Percentiles rank a stretch among this genome's conserved stretches.
These are phyloP conservation scores for Nemania sp. DNA, from an alignment of 2,329 filamentous ascomycete species.

Conservation along the genomic window DNA sequence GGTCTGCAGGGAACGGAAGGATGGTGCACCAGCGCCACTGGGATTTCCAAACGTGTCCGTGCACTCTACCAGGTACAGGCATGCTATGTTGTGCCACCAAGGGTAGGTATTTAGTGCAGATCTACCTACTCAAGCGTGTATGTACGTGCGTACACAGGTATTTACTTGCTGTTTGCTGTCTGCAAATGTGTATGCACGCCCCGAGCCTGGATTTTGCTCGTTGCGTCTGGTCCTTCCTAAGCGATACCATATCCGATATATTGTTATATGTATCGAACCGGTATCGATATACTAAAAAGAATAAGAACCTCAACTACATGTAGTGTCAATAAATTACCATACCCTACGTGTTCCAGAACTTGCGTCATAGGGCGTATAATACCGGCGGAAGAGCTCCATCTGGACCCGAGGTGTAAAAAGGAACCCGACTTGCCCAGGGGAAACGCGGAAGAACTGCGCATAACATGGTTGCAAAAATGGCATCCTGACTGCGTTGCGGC, in stretches of 20 bases:
- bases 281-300: background rate
- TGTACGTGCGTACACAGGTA: background rate
- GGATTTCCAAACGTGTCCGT: conserved; percentile 11
- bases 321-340: conserved; percentile 15
- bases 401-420: conserved; percentile 21
- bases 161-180: background rate
- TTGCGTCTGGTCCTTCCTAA: too few relatives aligned
- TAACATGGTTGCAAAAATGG: conserved; percentile 8
- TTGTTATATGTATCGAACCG: too few relatives aligned
- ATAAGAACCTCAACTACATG: conserved; percentile 2
- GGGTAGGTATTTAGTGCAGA: conserved; percentile 1
- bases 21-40: conserved; percentile 21
- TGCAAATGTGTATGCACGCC: background rate
- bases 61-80: conserved; percentile 6
- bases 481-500: conserved; percentile 15
- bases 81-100: background rate
- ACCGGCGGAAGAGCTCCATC: conserved; percentile 28
- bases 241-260: too few relatives aligned
- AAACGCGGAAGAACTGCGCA: conserved; percentile 33
- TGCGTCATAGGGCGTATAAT: conserved; percentile 24
- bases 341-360: conserved; percentile 8
- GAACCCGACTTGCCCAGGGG: conserved; percentile 18
- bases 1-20: conserved; percentile 21
- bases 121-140: background rate
- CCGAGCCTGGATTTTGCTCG: background rate